Base-by-base conservation (phyloP, 2,329 filamentous ascomycete species). In the Penicillium rolfsii region DNA sequence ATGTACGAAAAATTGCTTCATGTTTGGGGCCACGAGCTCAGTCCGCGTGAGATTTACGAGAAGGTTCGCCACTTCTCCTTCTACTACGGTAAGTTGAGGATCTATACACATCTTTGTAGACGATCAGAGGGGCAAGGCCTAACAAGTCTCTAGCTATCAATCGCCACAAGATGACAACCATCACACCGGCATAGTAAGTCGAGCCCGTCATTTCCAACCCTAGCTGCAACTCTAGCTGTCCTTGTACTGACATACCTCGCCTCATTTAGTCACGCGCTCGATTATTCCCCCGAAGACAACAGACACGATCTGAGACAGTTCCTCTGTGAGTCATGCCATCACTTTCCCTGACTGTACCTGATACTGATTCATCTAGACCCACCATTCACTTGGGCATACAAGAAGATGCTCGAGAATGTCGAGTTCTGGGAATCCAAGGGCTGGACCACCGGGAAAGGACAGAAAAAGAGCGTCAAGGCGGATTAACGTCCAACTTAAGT, bases 301-400 rank as follows among this genome's bases (percentile, higher is more conserved):
- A 74, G 86, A 4, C 86, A 81, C 63, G 86, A 88, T 76, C 75
- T 81, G 64, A 76, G 82, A 57, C 84, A 83, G 28, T 86, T 86
- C 67, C 71, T 86, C 59, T 88, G 71, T 74, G 64, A 52, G 71
- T 65, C 36, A 33, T 11, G 1, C 12, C 26, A 45, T 35, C n/a
- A 8, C 5, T 2, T 2, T 38, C 11, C 11, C 11, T 33, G 11
- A 14, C 3, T 1, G 14, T 38, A 2, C 6, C 12, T 45, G 26
- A 16, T 40, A 45, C 59, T 62, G 38, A 59, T 40, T 19, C 24
- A 8, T 54, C 2, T 28, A 75, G 73, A 78, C 52, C 75, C 74
- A 4, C 68, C 74, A 24, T 79, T 83, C 58, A 74, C 72, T 12
- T 81, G 77, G 70, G 79, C 81, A 35, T 79, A 82, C 64, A 73